Percentiles rank a stretch among this genome's conserved stretches.
These are phyloP conservation scores for Nemania abortiva DNA, from an alignment of 2,329 filamentous ascomycete species.

Conservation along the genomic window DNA sequence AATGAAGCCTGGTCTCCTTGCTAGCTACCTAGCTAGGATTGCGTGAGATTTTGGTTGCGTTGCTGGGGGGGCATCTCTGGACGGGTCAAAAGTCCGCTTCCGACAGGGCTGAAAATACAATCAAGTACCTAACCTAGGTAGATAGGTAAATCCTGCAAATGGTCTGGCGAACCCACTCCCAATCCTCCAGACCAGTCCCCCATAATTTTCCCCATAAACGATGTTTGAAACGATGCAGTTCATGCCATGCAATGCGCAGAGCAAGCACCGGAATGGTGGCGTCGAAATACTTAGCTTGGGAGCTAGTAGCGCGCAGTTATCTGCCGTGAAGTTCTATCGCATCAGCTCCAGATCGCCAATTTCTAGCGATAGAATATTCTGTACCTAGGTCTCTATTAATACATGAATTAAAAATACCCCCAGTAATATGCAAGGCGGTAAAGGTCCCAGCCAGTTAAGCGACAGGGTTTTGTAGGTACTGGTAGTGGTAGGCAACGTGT, in stretches of 20 bases:
- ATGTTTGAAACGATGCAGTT: slow-evolving; percentile 32
- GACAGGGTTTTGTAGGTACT: slow-evolving; percentile 25
- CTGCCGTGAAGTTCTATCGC: background rate
- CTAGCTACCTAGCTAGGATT: slow-evolving; percentile 17
- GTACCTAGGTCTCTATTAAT: background rate
- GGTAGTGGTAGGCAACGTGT: slow-evolving; percentile 22
- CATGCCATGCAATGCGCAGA: slow-evolving; percentile 25
- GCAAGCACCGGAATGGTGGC: slow-evolving; percentile 22
- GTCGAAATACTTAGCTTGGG: background rate
- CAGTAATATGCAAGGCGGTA: slow-evolving; percentile 18
- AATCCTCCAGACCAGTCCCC: slow-evolving; percentile 25
- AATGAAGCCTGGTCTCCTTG: slow-evolving; percentile 1
- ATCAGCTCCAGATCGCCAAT: background rate
- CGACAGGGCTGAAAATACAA: slow-evolving; percentile 41
- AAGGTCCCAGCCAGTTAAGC: slow-evolving; percentile 12
- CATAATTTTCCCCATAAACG: slow-evolving; percentile 26
- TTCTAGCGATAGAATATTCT: background rate
- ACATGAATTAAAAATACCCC: background rate
- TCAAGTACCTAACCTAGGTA: slow-evolving; percentile 3
- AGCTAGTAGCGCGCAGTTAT: background rate
- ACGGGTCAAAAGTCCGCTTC: slow-evolving; percentile 33
- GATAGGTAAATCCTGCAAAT: slow-evolving; percentile 5
- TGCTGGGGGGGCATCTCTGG: slow-evolving; percentile 8
- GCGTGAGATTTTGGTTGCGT: slow-evolving; percentile 33
- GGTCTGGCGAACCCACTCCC: slow-evolving; percentile 27